phyloP scores from a whole-genome alignment of 2,329 filamentous ascomycete species.

The Intubia oerlemansii region DNA sequence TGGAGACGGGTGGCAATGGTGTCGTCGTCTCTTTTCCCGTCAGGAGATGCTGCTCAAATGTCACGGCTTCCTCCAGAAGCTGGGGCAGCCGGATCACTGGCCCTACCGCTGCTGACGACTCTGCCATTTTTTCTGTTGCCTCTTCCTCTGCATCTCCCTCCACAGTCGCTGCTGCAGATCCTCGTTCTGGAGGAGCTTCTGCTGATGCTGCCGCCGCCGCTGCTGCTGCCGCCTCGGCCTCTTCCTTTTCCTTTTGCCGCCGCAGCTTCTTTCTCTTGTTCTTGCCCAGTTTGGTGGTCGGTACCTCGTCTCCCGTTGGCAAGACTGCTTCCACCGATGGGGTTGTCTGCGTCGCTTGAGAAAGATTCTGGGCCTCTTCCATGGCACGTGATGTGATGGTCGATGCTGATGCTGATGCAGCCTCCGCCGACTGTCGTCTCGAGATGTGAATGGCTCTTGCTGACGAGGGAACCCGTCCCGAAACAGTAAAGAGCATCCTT shows the following conservation, averaged over 20 bases:
- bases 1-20: background rate
- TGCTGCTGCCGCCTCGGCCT: background rate
- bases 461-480: too few relatives aligned
- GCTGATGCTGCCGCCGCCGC: background rate
- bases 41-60: too few relatives aligned
- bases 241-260: conserved; percentile 1
- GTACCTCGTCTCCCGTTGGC: background rate
- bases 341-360: too few relatives aligned
- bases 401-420: background rate
- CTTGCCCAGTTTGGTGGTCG: too few relatives aligned
- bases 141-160: background rate
- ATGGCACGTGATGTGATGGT: too few relatives aligned
- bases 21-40: background rate
- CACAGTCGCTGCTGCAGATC: background rate
- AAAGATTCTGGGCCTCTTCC: too few relatives aligned
- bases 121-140: background rate
- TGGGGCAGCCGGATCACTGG: background rate
- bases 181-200: background rate
- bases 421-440: too few relatives aligned
- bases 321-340: too few relatives aligned
- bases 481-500: too few relatives aligned
- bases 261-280: conserved; percentile 6
- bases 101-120: background rate
- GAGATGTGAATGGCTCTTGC: too few relatives aligned
- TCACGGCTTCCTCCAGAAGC: background rate